A percentile compares a stretch with the other conserved stretches of the same genome.
Conservation (phyloP, 306 rosid species). For the Quercus parvula region DNA sequence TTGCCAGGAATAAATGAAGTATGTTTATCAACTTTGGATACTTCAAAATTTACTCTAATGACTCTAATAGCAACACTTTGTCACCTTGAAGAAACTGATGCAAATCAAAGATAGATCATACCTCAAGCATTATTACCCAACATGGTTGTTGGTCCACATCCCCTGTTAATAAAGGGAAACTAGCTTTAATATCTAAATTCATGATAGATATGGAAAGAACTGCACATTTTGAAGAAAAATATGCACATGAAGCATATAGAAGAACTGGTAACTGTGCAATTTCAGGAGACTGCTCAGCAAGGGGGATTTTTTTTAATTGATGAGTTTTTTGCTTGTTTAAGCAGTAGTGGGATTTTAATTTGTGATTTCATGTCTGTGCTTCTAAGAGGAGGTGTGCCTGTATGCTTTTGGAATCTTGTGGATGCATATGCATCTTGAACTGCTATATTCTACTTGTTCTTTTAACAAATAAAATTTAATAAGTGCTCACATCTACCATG, state of each 20-base stretch:
- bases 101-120: constrained; percentile 33
- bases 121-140: constrained; percentile 99
- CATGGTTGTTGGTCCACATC: constrained; percentile 77
- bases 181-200: constrained; percentile 7
- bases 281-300: not conserved
- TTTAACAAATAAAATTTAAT: not conserved
- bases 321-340: not conserved
- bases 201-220: constrained; percentile 4
- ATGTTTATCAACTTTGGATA: not conserved
- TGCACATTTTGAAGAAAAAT: constrained; percentile 13
- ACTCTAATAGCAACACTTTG: not conserved
- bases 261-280: not conserved
- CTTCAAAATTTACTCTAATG: not conserved
- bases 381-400: not conserved
- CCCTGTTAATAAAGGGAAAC: constrained; percentile 45
- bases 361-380: not conserved
- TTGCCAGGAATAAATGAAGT: not conserved
- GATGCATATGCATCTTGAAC: not conserved
- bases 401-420: not conserved
- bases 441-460: not conserved
- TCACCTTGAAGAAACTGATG: constrained; percentile 8
- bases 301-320: not conserved
- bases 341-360: not conserved
- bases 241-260: not conserved
- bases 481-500: not conserved